Evolutionary conservation across 2,329 filamentous ascomycete genomes (phyloP), one percentile per base, ranked within the genome.

Genomic region (Graphiopsis chlorocephala): DNA sequence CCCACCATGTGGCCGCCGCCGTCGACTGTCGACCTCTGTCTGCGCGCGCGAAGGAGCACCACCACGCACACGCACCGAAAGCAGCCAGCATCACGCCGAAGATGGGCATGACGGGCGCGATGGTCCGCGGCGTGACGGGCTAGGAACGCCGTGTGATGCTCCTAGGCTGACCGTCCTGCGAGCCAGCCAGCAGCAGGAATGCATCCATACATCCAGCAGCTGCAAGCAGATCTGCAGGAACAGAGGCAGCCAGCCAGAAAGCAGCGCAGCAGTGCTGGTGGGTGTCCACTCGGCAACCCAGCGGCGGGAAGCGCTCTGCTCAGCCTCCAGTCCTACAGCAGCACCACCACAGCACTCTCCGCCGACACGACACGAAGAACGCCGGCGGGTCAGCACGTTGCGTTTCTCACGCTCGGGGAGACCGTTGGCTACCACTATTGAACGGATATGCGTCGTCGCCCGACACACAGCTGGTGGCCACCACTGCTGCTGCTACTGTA

Each of bases 141-240:
- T 56, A 63, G 50, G 25, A 63, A 56, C 31, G 60, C 50, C 61
- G 61, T 53, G 52, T 63, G 61, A 55, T 45, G 50, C 31, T 42
- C 26, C 61, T 48, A 31, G 45, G 58, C 58, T 61, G 58, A 61
- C 58, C 45, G 28, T 33, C 28, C 58, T 48, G 58, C 42, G 58
- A 33, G 45, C 42, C 58, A 61, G 28, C 42, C 42, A 50, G 58
- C 42, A 45, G 48, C 55, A 45, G 26, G 58, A 48, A 50, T 45
- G 26, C 55, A 38, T 45, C 38, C 23, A 56, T 56, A 31, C 53
- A 56, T 28, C 31, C 55, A 20, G 35, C 42, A 56, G 61, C 61
- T 50, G 52, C 61, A 55, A 45, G 15, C 61, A 42, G 50, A 63
- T 63, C 61, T 63, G 61, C 50, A 63, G 61, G 61, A 63, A 63